A percentile compares a stretch with the other conserved stretches of the same genome.
These are phyloP conservation scores for Apiotrichum mycotoxinovorans DNA, from an alignment of 1,284 basidiomycete species.

Conservation along the genomic window DNA sequence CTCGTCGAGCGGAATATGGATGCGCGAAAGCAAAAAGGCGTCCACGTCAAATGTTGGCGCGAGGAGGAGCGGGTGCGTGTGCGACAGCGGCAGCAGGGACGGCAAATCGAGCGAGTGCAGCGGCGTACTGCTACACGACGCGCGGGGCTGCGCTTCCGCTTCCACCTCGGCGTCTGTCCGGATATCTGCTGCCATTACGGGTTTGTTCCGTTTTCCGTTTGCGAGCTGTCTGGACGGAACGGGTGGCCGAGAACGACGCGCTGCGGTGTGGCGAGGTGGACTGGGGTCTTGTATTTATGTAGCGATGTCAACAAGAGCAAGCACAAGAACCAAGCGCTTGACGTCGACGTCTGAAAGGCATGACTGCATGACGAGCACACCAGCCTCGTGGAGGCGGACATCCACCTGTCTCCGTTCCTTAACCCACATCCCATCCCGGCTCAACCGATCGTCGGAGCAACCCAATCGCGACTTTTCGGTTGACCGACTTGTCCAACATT, in stretches of 20 bases:
- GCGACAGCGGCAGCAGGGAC: slow-evolving; percentile 70
- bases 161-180: too few relatives aligned
- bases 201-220: too few relatives aligned
- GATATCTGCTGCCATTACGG: too few relatives aligned
- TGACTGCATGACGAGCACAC: background rate
- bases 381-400: background rate
- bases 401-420: background rate
- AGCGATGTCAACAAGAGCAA: too few relatives aligned
- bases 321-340: too few relatives aligned
- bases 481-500: background rate
- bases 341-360: too few relatives aligned
- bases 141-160: background rate
- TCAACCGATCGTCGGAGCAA: background rate
- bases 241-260: too few relatives aligned
- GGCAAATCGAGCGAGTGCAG: slow-evolving; percentile 59
- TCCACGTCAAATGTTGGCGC: slow-evolving; percentile 73
- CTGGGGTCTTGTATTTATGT: too few relatives aligned
- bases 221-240: too few relatives aligned
- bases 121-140: slow-evolving; percentile 18
- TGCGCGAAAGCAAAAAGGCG: slow-evolving; percentile 79
- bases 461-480: background rate
- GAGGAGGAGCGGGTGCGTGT: slow-evolving; percentile 68
- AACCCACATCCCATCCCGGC: background rate
- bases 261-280: too few relatives aligned
- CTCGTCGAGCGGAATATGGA: slow-evolving; percentile 80